Base-by-base conservation (phyloP, 768 basidiomycete species). In the Pulveroboletus sp. region DNA sequence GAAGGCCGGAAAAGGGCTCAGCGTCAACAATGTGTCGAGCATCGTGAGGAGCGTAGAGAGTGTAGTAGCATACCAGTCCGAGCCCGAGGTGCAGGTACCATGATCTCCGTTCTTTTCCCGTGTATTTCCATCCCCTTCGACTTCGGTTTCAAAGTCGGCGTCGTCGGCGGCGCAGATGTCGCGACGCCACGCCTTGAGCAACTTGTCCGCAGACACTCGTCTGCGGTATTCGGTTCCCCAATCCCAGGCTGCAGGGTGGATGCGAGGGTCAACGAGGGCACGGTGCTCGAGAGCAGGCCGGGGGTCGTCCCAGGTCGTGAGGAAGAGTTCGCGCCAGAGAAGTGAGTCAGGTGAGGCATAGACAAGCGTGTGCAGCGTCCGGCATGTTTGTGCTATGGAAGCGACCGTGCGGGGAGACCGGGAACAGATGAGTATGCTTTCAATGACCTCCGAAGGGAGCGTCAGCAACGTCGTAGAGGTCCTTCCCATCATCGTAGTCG, bases 251-350 rank as follows among this genome's bases (percentile, higher is more conserved):
- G 47, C 20, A 45, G 51, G 45, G 19, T 59, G 51, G 20, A 53
- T 43, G 17, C 63, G 57, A 23, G 63, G 60, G 23, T 63, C 63
- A 7, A 70, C 17, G 16, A 57, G 53, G 5, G 56, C 51, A 14
- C 63, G 43, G 14, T 70, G 61, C 24, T 52, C 48, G 24, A 66
- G 52, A 7, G 68, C 69, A 11, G 60, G 56, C 27, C 76, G 63
- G 0, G 79, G 79, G 47, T 80, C 77, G 47, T 80, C 79, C 59
- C 78, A 81, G 2, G 63, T 66, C 1, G 69, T 59, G 20, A 80
- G 69, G 57, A 75, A 81, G 27, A 79, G 64, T 32, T 71, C 68
- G 21, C 75, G 62, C 80, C 79, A 81, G 24, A 79, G 61, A 52
- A 74, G 68, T 24, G 67, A 55, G 50, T 72, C 65, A 0, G 60